Evolutionary conservation across 2,329 filamentous ascomycete genomes (phyloP).

Genomic region (Colletotrichum echinochloae): DNA sequence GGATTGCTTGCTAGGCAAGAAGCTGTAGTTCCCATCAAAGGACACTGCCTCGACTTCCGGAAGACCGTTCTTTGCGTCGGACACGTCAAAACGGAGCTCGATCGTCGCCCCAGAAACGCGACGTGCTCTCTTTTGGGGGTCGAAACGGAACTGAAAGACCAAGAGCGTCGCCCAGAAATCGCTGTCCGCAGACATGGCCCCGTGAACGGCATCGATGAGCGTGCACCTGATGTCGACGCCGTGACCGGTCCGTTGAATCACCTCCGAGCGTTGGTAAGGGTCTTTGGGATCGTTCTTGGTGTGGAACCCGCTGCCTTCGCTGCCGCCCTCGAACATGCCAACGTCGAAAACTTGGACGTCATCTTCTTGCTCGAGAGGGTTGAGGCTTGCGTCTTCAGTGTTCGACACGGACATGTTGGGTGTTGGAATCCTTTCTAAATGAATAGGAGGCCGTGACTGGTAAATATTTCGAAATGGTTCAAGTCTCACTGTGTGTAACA

Average conservation of each 20-base stretch:
- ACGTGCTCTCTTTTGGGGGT: background rate
- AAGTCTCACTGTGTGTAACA: background rate
- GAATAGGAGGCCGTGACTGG: background rate
- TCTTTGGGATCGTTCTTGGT: conserved; percentile 43
- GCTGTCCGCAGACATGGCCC: background rate
- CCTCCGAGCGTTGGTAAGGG: conserved; percentile 43
- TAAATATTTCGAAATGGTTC: background rate
- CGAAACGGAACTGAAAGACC: background rate
- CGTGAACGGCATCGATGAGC: background rate
- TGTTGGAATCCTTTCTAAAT: background rate
- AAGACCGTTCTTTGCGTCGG: conserved; percentile 41
- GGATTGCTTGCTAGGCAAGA: conserved; percentile 33
- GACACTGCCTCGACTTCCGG: conserved; percentile 42
- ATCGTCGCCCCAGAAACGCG: background rate
- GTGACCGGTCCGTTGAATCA: background rate
- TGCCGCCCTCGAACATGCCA: conserved; percentile 17
- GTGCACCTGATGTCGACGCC: background rate
- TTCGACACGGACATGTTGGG: background rate
- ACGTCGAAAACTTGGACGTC: background rate
- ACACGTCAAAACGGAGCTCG: background rate
- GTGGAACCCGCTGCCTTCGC: conserved; percentile 41
- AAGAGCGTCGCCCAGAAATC: background rate
- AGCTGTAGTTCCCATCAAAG: conserved; percentile 32
- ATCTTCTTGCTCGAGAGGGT: background rate
- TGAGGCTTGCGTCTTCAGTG: background rate